These are phyloP conservation scores for Hypocreales sp. DNA, from an alignment of 2,329 filamentous ascomycete species.

Conservation along the genomic window DNA sequence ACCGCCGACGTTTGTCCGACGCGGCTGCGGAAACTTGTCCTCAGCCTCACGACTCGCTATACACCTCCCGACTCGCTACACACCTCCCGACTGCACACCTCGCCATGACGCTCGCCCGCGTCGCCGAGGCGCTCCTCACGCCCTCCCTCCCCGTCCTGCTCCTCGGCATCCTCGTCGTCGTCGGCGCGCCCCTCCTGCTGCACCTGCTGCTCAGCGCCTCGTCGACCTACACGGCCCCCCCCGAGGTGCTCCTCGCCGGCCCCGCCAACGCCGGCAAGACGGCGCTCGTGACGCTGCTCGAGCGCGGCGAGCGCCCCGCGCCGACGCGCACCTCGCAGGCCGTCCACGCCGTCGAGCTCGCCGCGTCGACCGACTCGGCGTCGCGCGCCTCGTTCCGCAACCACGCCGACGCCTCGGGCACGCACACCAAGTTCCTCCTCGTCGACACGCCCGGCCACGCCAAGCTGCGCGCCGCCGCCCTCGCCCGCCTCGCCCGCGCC, in stretches of 20 bases:
- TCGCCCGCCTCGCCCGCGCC: constrained; percentile 28
- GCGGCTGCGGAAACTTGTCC: too few relatives aligned
- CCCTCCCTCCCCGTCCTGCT: constrained; percentile 48
- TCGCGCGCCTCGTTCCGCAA: constrained; percentile 32
- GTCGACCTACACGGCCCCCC: constrained; percentile 48
- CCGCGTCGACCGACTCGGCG: constrained; percentile 29
- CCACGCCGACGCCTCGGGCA: constrained; percentile 36
- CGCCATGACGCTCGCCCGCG: too few relatives aligned
- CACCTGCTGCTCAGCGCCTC: constrained; percentile 60
- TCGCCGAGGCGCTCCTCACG: constrained; percentile 38
- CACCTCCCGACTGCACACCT: too few relatives aligned
- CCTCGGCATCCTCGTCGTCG: constrained; percentile 52
- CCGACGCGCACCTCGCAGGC: constrained; percentile 41
- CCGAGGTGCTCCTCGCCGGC: constrained; percentile 67
- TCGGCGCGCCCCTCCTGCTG: constrained; percentile 61
- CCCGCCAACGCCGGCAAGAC: constrained; percentile 81
- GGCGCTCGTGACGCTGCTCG: constrained; percentile 60
- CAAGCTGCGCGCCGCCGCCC: constrained; percentile 65
- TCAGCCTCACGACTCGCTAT: too few relatives aligned
- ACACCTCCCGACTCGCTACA: too few relatives aligned
- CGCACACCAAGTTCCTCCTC: constrained; percentile 57
- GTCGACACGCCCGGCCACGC: constrained; percentile 90
- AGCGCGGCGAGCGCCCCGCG: constrained; percentile 31
- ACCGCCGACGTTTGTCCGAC: too few relatives aligned
- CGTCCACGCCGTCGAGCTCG: constrained; percentile 36